Percentiles rank a stretch among this genome's conserved stretches.
These are phyloP conservation scores for Neofusicoccum parvum DNA, from an alignment of 2,329 filamentous ascomycete species.

Conservation along the genomic window DNA sequence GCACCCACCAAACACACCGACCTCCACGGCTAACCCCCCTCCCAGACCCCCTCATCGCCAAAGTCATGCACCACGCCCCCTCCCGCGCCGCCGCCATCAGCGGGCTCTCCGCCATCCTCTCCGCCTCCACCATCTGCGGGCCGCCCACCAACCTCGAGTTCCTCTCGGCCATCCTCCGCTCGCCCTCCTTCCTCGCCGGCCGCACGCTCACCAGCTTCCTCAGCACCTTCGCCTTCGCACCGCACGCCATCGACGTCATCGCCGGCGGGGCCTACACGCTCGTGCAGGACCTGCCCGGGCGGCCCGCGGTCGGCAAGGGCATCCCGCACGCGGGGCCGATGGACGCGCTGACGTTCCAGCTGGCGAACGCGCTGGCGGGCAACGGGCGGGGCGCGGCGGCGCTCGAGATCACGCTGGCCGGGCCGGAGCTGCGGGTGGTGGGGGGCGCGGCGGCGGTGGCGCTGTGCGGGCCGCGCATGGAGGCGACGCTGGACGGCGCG, in stretches of 20 bases:
- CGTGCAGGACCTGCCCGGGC: slow-evolving; percentile 61
- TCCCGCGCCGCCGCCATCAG: slow-evolving; percentile 47
- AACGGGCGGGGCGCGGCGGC: slow-evolving; percentile 56
- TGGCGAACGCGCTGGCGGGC: slow-evolving; percentile 63
- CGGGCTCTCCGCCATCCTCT: slow-evolving; percentile 48
- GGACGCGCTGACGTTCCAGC: slow-evolving; percentile 60
- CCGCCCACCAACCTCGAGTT: slow-evolving; percentile 62
- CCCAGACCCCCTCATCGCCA: slow-evolving; percentile 57
- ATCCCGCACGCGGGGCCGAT: slow-evolving; percentile 64
- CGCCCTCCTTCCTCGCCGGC: slow-evolving; percentile 50
- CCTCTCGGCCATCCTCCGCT: slow-evolving; percentile 52
- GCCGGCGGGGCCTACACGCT: slow-evolving; percentile 60
- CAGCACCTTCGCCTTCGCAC: slow-evolving; percentile 50
- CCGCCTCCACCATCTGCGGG: slow-evolving; percentile 52
- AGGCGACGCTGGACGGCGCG: slow-evolving; percentile 53
- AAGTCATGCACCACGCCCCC: slow-evolving; percentile 58
- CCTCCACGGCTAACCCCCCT: background rate
- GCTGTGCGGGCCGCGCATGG: slow-evolving; percentile 58
- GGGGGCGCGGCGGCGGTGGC: slow-evolving; percentile 54
- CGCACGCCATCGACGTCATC: slow-evolving; percentile 58
- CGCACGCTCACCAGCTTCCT: slow-evolving; percentile 62
- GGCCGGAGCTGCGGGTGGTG: slow-evolving; percentile 61
- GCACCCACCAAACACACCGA: background rate
- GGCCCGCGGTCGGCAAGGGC: slow-evolving; percentile 59
- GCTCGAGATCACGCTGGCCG: slow-evolving; percentile 63